Percentiles rank a stretch among this genome's conserved stretches.
Evolutionary conservation across 495 filamentous ascomycete species (phyloP).

Genomic region (Lentithecium fluviatile): DNA sequence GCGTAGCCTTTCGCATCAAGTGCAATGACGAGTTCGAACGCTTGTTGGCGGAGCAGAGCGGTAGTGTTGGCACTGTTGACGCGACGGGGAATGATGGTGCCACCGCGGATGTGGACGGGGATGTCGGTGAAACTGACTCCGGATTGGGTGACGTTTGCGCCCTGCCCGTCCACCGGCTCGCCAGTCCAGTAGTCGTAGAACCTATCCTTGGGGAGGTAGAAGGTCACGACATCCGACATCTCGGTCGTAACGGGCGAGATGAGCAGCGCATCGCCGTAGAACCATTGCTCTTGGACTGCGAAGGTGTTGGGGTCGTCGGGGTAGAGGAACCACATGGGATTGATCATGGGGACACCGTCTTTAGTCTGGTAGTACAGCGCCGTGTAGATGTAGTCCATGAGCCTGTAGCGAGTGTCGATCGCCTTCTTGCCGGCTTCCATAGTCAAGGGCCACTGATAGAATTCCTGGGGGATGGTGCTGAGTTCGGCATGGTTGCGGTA

Average conservation of each 20-base stretch:
- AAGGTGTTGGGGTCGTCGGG: constrained; percentile 65
- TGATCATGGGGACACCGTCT: constrained; percentile 65
- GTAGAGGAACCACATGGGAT: constrained; percentile 71
- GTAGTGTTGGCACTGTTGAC: constrained; percentile 66
- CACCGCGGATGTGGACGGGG: constrained; percentile 71
- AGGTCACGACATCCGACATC: constrained; percentile 60
- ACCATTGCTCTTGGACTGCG: constrained; percentile 65
- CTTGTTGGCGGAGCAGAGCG: constrained; percentile 58
- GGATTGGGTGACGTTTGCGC: constrained; percentile 52
- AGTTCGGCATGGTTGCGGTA: constrained; percentile 74
- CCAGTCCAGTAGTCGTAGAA: constrained; percentile 79
- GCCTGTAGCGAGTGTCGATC: constrained; percentile 71
- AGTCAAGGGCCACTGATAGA: constrained; percentile 70
- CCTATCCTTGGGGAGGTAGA: constrained; percentile 70
- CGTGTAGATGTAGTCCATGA: constrained; percentile 83
- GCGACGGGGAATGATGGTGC: constrained; percentile 66
- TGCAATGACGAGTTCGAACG: constrained; percentile 70
- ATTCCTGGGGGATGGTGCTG: constrained; percentile 61
- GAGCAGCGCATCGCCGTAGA: constrained; percentile 68
- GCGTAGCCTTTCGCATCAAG: constrained; percentile 55
- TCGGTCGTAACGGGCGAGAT: constrained; percentile 69
- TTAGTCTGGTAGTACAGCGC: constrained; percentile 61
- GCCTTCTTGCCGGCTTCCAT: constrained; percentile 64
- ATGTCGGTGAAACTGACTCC: constrained; percentile 63
- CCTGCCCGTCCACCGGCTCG: constrained; percentile 55